A percentile compares a stretch with the other conserved stretches of the same genome.
Conservation (phyloP, 2,329 filamentous ascomycete genomes). For the Penicillium fuscoglaucum region DNA sequence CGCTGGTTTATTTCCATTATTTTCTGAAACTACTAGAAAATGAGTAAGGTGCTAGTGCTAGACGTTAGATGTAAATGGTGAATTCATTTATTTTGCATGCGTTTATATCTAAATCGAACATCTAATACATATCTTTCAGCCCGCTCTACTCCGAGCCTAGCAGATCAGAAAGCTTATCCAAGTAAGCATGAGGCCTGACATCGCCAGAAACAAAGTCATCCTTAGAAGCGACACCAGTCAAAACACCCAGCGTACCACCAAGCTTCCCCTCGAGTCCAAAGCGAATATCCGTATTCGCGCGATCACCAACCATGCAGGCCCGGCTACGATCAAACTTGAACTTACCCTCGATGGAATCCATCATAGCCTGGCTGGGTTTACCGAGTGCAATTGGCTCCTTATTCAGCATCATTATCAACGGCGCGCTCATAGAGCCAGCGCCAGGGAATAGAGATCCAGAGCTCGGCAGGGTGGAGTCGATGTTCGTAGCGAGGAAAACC, state of each 20-base stretch:
- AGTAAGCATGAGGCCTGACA: slow-evolving; percentile 77
- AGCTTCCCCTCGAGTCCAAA: slow-evolving; percentile 90
- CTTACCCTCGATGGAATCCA: slow-evolving; percentile 97
- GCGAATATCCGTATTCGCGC: slow-evolving; percentile 91
- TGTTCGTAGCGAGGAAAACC: slow-evolving; percentile 88
- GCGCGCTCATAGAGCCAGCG: slow-evolving; percentile 78
- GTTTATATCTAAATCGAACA: background rate
- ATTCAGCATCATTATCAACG: slow-evolving; percentile 70
- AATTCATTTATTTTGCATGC: background rate
- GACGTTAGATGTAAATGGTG: background rate
- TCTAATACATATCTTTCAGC: background rate
- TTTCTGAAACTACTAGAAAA: no score
- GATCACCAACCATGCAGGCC: slow-evolving; percentile 95
- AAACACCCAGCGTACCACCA: slow-evolving; percentile 84
- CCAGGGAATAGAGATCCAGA: slow-evolving; percentile 84
- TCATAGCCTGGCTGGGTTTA: slow-evolving; percentile 98
- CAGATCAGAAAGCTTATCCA: slow-evolving; percentile 81
- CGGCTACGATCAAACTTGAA: slow-evolving; percentile 80
- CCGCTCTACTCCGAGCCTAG: slow-evolving; percentile 32
- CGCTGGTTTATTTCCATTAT: no score
- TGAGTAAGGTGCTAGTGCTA: background rate
- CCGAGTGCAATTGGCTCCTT: slow-evolving; percentile 75
- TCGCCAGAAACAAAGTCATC: slow-evolving; percentile 78
- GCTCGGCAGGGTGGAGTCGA: slow-evolving; percentile 84
- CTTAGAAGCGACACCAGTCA: slow-evolving; percentile 81